Conservation (phyloP, 2,329 filamentous ascomycete genomes). For the Zymoseptoria brevis region DNA sequence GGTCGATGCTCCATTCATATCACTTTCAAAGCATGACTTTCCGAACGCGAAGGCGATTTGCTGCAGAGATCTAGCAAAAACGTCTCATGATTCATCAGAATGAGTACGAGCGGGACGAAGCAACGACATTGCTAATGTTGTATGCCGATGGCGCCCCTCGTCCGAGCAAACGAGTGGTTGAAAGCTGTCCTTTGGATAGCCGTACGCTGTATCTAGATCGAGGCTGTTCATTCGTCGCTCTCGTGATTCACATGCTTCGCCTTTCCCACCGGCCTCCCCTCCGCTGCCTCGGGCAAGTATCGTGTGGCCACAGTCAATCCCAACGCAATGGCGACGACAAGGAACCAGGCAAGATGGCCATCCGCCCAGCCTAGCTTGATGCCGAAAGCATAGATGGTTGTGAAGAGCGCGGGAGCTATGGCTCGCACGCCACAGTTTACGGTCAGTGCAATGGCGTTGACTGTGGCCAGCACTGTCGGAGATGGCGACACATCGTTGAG, state of each 20-base stretch:
- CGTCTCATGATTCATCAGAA: too few relatives aligned
- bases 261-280: conserved; percentile 19
- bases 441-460: conserved; percentile 64
- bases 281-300: conserved; percentile 30
- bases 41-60: too few relatives aligned
- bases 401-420: conserved; percentile 57
- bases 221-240: neutral
- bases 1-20: too few relatives aligned
- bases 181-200: too few relatives aligned
- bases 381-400: conserved; percentile 61
- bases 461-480: conserved; percentile 55
- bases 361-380: conserved; percentile 52
- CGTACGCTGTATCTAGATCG: too few relatives aligned
- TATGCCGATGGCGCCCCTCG: conserved; percentile 19
- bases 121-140: too few relatives aligned
- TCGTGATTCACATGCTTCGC: neutral
- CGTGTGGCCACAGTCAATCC: conserved; percentile 28
- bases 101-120: too few relatives aligned
- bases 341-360: conserved; percentile 60
- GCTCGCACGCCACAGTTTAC: conserved; percentile 54
- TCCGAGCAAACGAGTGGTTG: too few relatives aligned
- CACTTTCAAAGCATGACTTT: too few relatives aligned
- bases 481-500: conserved; percentile 67
- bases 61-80: too few relatives aligned
- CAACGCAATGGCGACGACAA: conserved; percentile 39